Percentiles rank a stretch among this genome's conserved stretches.
Evolutionary conservation across 2,329 filamentous ascomycete genomes (phyloP).

Genomic region (Aspergillus carbonarius): DNA sequence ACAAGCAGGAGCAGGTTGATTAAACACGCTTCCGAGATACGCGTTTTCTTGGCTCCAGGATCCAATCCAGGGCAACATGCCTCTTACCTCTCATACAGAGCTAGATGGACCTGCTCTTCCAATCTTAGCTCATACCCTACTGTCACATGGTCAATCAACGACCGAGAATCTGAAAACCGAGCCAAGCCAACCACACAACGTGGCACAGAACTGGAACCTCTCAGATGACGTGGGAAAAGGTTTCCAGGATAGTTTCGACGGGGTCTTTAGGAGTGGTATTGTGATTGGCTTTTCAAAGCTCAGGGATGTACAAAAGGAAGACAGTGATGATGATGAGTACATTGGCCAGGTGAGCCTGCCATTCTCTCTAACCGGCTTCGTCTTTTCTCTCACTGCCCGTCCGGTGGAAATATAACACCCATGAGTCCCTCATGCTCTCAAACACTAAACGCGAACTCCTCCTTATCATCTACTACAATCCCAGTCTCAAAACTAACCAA

Average conservation of each 20-base stretch:
- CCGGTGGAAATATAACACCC: neutral
- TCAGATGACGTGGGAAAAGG: conserved; percentile 23
- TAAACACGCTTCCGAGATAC: neutral
- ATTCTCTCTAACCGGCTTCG: neutral
- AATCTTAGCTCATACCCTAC: conserved; percentile 32
- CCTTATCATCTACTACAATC: neutral
- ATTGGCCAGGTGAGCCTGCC: conserved; percentile 30
- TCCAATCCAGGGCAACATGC: conserved; percentile 15
- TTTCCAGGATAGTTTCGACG: conserved; percentile 11
- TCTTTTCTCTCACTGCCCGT: neutral
- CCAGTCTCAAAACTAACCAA: conserved; percentile 4
- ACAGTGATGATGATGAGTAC: conserved; percentile 24
- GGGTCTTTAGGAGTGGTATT: conserved; percentile 29
- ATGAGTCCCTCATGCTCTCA: neutral
- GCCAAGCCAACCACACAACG: neutral
- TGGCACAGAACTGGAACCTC: conserved; percentile 27
- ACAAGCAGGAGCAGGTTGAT: neutral
- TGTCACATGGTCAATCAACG: conserved; percentile 12
- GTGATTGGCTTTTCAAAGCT: conserved; percentile 36
- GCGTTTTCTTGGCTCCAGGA: neutral
- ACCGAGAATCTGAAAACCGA: neutral
- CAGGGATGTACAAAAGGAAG: conserved; percentile 21
- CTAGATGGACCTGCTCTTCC: conserved; percentile 32
- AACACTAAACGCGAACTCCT: neutral
- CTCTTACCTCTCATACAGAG: conserved; percentile 21